These are phyloP conservation scores for Nelumbo lutea DNA, from an alignment of 164 flowering plant genomes.

Conservation along the genomic window DNA sequence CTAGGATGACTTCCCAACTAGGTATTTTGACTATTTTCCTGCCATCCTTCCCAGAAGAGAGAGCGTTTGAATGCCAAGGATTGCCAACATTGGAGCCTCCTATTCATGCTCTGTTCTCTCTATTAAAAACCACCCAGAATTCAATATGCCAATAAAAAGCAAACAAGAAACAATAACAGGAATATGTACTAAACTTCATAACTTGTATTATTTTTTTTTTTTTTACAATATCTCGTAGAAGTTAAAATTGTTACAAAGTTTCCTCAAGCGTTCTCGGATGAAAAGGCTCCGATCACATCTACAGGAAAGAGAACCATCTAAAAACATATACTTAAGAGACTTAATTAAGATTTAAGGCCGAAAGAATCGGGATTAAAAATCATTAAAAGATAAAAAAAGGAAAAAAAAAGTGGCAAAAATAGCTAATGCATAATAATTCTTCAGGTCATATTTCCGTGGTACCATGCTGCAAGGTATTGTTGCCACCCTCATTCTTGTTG, in stretches of 20 bases:
- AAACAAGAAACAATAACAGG: background rate
- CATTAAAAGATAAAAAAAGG: background rate
- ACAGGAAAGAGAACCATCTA: background rate
- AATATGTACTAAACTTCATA: too few relatives aligned
- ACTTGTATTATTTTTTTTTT: background rate
- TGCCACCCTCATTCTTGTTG: conserved; percentile 3
- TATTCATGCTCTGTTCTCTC: too few relatives aligned
- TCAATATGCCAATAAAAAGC: too few relatives aligned
- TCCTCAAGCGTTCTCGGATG: conserved; percentile 7
- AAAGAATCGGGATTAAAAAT: conserved; percentile 7
- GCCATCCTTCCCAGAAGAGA: too few relatives aligned
- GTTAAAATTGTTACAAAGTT: conserved; percentile 9
- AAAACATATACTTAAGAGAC: background rate
- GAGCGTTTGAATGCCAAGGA: too few relatives aligned
- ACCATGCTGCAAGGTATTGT: conserved; percentile 5
- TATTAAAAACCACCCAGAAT: too few relatives aligned
- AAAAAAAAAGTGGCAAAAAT: background rate
- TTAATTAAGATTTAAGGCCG: conserved; percentile 6
- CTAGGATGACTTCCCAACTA: too few relatives aligned
- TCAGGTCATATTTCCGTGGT: conserved; percentile 16
- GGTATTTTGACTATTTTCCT: too few relatives aligned
- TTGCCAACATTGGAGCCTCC: too few relatives aligned
- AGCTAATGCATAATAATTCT: background rate
- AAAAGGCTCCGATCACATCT: conserved; percentile 14
- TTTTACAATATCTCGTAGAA: background rate